Conservation (phyloP, 2,329 filamentous ascomycete genomes). For the Amesomyces nigricolor region DNA sequence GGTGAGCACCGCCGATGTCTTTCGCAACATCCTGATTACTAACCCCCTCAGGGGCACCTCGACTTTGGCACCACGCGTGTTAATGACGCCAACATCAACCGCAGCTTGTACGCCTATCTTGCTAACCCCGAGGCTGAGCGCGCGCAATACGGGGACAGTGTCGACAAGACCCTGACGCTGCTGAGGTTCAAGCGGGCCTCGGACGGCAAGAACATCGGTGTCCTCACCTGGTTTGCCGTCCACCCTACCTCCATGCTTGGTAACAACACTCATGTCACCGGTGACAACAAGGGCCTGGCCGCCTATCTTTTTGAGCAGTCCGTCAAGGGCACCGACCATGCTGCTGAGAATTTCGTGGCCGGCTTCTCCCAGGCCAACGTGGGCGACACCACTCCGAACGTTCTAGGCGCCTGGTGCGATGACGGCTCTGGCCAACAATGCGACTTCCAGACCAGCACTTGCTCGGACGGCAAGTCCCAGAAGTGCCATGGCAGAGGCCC, state of each 20-base stretch:
- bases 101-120: constrained; percentile 78
- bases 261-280: constrained; percentile 83
- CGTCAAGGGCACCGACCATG: constrained; percentile 47
- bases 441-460: constrained; percentile 73
- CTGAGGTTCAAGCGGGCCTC: constrained; percentile 66
- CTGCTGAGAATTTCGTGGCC: constrained; percentile 67
- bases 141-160: constrained; percentile 53
- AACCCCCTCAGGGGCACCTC: constrained; percentile 51
- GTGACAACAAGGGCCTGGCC: constrained; percentile 91
- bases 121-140: constrained; percentile 74
- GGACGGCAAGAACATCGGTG: constrained; percentile 69
- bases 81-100: constrained; percentile 70
- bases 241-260: constrained; percentile 86
- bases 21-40: background rate
- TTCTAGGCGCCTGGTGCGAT: constrained; percentile 79
- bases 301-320: constrained; percentile 75
- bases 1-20: constrained; percentile 22
- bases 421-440: constrained; percentile 67
- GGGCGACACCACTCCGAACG: constrained; percentile 82
- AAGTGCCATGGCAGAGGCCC: constrained; percentile 68
- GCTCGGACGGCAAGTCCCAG: constrained; percentile 59
- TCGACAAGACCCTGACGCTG: constrained; percentile 73
- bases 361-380: constrained; percentile 90
- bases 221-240: constrained; percentile 84
- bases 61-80: constrained; percentile 58